Evolutionary conservation across 305 asterid species (phyloP).

Genomic region (Rubia tinctorum): DNA sequence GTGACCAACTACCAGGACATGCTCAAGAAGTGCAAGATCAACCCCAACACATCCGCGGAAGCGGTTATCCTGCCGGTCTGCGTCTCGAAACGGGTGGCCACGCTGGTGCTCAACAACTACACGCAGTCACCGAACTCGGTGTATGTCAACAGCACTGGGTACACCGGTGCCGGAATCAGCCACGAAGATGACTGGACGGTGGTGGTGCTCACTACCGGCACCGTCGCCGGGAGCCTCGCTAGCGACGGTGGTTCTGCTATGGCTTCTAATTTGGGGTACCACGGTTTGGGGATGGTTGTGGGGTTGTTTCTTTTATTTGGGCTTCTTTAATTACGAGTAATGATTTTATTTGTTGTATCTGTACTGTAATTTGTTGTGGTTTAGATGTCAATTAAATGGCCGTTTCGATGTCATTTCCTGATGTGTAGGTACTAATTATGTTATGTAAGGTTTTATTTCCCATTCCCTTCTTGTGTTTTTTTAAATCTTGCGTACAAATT

Average conservation of each 20-base stretch:
- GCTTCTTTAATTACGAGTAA: neutral
- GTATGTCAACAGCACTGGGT: conserved; percentile 50
- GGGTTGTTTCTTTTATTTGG: conserved; percentile 18
- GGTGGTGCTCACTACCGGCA: conserved; percentile 54
- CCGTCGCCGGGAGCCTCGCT: conserved; percentile 57
- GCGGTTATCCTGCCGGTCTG: conserved; percentile 73
- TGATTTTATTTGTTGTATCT: neutral
- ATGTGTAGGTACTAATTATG: no score
- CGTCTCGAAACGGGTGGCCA: conserved; percentile 49
- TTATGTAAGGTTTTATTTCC: no score
- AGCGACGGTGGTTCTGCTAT: conserved; percentile 20
- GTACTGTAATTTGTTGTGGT: neutral
- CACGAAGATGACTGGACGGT: conserved; percentile 79
- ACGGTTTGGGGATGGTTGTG: conserved; percentile 12
- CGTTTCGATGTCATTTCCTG: no score
- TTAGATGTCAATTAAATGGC: no score
- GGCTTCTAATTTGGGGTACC: conserved; percentile 5
- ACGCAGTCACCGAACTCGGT: conserved; percentile 47
- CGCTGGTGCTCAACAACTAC: conserved; percentile 76
- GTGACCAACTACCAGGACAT: conserved; percentile 39
- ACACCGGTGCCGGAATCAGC: conserved; percentile 62
- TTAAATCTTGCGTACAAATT: no score
- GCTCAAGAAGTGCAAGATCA: conserved; percentile 49
- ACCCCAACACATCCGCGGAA: conserved; percentile 46
- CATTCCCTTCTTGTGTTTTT: no score